These are phyloP conservation scores for Fusarium pseudograminearum DNA, from an alignment of 2,329 filamentous ascomycete genomes.

Conservation along the genomic window DNA sequence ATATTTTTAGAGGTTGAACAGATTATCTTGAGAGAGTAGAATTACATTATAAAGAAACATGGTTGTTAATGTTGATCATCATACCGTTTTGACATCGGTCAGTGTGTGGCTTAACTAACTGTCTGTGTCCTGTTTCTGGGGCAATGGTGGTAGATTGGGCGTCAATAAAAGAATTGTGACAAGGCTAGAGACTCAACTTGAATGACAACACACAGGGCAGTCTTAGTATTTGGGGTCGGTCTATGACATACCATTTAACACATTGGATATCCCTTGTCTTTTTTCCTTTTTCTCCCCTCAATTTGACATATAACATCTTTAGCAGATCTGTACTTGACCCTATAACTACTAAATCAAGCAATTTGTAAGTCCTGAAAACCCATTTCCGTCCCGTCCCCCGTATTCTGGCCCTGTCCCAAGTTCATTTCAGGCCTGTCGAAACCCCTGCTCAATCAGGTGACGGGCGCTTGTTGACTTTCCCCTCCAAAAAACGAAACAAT, in stretches of 20 bases:
- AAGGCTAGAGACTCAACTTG: constrained; percentile 7
- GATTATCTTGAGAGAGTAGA: not conserved
- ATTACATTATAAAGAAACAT: not conserved
- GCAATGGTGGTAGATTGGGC: constrained; percentile 48
- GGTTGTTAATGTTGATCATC: constrained; percentile 20
- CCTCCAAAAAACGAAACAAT: constrained; percentile 41
- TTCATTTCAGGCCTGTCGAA: constrained; percentile 22
- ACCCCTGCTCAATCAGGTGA: constrained; percentile 48
- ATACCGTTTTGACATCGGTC: constrained; percentile 15
- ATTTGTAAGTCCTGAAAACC: constrained; percentile 21
- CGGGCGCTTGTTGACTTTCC: constrained; percentile 48
- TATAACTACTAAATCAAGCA: not conserved
- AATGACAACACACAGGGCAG: constrained; percentile 42
- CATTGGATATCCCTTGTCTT: constrained; percentile 15
- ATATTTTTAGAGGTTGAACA: not conserved
- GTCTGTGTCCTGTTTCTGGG: constrained; percentile 49
- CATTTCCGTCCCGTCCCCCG: constrained; percentile 25
- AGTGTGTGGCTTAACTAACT: constrained; percentile 29
- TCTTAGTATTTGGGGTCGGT: constrained; percentile 8
- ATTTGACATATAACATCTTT: constrained; percentile 4
- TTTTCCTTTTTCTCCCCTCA: constrained; percentile 1
- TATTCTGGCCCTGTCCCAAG: constrained; percentile 18
- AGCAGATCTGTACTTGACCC: constrained; percentile 2
- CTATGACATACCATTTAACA: constrained; percentile 25
- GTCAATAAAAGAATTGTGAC: constrained; percentile 44